Conservation (phyloP, 148 eudicot species). For the Bassia scoparia region DNA sequence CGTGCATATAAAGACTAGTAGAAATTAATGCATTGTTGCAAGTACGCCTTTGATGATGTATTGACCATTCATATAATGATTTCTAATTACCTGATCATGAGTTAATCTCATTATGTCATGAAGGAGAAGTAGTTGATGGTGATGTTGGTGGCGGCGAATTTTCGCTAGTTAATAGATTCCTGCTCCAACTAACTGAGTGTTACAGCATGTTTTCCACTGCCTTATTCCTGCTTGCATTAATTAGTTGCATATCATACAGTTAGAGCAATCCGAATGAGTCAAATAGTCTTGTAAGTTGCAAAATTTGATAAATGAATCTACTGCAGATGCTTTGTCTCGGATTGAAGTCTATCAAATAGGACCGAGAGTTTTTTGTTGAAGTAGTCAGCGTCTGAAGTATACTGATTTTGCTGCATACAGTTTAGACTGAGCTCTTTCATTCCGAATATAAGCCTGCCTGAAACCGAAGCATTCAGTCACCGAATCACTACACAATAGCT, state of each 20-base stretch:
- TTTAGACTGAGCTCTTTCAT: not conserved
- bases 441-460: constrained; percentile 23
- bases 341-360: constrained; percentile 7
- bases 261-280: not conserved
- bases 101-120: not conserved
- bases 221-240: not conserved
- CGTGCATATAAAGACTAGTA: no score
- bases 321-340: not conserved
- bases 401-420: not conserved
- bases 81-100: not conserved
- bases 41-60: no score
- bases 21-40: no score
- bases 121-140: not conserved
- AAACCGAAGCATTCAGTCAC: constrained; percentile 29
- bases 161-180: not conserved
- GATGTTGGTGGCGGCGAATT: not conserved
- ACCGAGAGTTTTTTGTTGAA: not conserved
- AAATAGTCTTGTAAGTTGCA: constrained; percentile 24
- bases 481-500: constrained; percentile 25
- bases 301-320: constrained; percentile 24
- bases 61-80: no score
- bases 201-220: not conserved
- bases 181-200: not conserved
- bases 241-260: no score
- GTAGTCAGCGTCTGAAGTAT: not conserved